phyloP scores from a whole-genome alignment of 257 asterid genomes.

The Fraxinus americana region DNA sequence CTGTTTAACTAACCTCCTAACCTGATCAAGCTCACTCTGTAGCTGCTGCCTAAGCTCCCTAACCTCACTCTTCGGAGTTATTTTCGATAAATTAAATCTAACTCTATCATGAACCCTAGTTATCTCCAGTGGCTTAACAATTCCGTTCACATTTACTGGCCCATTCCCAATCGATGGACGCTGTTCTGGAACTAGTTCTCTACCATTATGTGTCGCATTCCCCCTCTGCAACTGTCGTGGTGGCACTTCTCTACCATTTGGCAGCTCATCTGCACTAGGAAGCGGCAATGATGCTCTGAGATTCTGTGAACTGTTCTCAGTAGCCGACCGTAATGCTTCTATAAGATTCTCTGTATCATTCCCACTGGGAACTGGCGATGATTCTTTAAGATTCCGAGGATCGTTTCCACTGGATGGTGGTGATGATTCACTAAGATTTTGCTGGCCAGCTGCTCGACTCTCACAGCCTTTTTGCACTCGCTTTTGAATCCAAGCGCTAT shows the following conservation, averaged over 20 bases:
- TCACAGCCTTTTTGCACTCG: slow-evolving; percentile 18
- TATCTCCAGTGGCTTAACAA: slow-evolving; percentile 41
- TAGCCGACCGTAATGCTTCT: not conserved
- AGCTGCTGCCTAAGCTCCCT: slow-evolving; percentile 52
- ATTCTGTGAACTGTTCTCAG: not conserved
- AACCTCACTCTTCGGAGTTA: slow-evolving; percentile 50
- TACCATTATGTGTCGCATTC: slow-evolving; percentile 20
- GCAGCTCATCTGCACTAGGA: slow-evolving; percentile 27
- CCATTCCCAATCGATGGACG: not conserved
- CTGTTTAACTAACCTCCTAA: slow-evolving; percentile 47
- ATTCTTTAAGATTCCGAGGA: slow-evolving; percentile 13
- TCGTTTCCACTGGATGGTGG: slow-evolving; percentile 1
- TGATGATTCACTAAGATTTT: slow-evolving; percentile 10
- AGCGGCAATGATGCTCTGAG: slow-evolving; percentile 19
- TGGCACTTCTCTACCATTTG: slow-evolving; percentile 25
- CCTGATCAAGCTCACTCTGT: slow-evolving; percentile 60
- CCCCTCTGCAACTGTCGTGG: slow-evolving; percentile 12
- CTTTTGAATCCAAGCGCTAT: not conserved
- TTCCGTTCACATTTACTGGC: slow-evolving; percentile 24
- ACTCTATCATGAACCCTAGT: slow-evolving; percentile 63
- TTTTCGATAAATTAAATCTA: slow-evolving; percentile 51
- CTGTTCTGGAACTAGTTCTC: slow-evolving; percentile 7
- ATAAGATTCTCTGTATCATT: slow-evolving; percentile 15
- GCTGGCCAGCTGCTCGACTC: slow-evolving; percentile 7
- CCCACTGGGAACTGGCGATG: not conserved